These are phyloP conservation scores for Quercus lobata DNA, from an alignment of 331 rosid species.

Conservation along the genomic window DNA sequence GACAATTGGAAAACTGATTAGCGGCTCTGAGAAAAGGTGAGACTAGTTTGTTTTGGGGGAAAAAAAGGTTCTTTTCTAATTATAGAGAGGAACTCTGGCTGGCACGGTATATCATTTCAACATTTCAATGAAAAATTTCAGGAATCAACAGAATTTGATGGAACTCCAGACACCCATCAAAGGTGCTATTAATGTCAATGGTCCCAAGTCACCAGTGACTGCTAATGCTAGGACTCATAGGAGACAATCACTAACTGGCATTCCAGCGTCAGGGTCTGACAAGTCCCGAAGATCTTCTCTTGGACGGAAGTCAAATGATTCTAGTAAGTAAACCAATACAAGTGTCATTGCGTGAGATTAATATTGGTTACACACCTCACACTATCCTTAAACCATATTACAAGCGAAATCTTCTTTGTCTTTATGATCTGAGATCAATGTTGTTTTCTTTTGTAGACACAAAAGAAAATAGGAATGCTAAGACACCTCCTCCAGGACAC, in stretches of 20 bases:
- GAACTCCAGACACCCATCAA: slow-evolving; percentile 49
- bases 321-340: slow-evolving; percentile 33
- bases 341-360: neutral
- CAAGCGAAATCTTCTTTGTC: neutral
- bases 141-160: slow-evolving; percentile 55
- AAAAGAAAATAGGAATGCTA: slow-evolving; percentile 52
- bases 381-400: neutral
- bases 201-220: slow-evolving; percentile 40
- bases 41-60: neutral
- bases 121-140: slow-evolving; percentile 28
- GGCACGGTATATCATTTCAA: neutral
- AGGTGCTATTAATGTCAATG: slow-evolving; percentile 19
- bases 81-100: neutral
- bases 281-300: slow-evolving; percentile 66
- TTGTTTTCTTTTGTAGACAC: slow-evolving; percentile 37
- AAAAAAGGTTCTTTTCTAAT: neutral
- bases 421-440: slow-evolving; percentile 2
- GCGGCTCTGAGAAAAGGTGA: slow-evolving; percentile 78
- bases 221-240: slow-evolving; percentile 42
- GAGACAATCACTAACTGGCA: slow-evolving; percentile 80
- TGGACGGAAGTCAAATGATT: slow-evolving; percentile 59
- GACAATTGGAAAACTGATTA: slow-evolving; percentile 89
- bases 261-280: slow-evolving; percentile 34
- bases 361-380: neutral
- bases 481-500: slow-evolving; percentile 66